Percentiles rank a stretch among this genome's conserved stretches.
These are phyloP conservation scores for Panus rudis DNA, from an alignment of 768 basidiomycete genomes.

Conservation along the genomic window DNA sequence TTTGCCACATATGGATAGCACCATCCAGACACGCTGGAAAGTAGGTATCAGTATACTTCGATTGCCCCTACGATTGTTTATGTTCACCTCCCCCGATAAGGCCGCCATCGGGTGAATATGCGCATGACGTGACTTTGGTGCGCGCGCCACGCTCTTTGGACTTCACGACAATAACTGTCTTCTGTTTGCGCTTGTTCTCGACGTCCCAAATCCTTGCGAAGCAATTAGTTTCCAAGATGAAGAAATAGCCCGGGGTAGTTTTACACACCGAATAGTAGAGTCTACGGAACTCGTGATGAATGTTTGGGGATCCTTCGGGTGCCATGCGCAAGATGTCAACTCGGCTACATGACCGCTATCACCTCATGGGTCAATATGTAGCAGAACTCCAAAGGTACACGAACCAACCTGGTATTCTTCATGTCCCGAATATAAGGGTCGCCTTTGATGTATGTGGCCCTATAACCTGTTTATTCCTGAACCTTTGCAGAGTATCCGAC, in stretches of 20 bases:
- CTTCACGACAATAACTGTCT: slow-evolving; percentile 92
- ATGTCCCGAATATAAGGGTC: slow-evolving; percentile 98
- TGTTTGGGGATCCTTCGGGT: slow-evolving; percentile 74
- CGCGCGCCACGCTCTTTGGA: slow-evolving; percentile 92
- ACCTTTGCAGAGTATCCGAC: too few species aligned
- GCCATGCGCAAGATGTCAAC: slow-evolving; percentile 84
- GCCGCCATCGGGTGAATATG: slow-evolving; percentile 85
- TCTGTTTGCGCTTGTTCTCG: slow-evolving; percentile 89
- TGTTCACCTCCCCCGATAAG: slow-evolving; percentile 80
- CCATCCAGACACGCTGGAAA: slow-evolving; percentile 83
- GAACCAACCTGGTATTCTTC: slow-evolving; percentile 90
- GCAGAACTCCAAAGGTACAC: slow-evolving; percentile 3
- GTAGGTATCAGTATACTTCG: neutral
- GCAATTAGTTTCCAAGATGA: neutral
- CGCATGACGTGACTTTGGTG: slow-evolving; percentile 84
- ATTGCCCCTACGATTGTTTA: slow-evolving; percentile 3
- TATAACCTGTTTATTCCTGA: too few species aligned
- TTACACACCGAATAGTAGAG: slow-evolving; percentile 78
- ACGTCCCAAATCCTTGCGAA: slow-evolving; percentile 83
- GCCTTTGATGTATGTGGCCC: slow-evolving; percentile 83
- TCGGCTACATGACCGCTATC: slow-evolving; percentile 91
- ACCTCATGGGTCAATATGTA: slow-evolving; percentile 6
- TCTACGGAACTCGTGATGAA: slow-evolving; percentile 96
- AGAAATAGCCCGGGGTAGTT: neutral
- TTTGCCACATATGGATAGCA: slow-evolving; percentile 88